Conservation (phyloP, 371 early-diverging fungal genomes). For the Enterospora canceri region DNA sequence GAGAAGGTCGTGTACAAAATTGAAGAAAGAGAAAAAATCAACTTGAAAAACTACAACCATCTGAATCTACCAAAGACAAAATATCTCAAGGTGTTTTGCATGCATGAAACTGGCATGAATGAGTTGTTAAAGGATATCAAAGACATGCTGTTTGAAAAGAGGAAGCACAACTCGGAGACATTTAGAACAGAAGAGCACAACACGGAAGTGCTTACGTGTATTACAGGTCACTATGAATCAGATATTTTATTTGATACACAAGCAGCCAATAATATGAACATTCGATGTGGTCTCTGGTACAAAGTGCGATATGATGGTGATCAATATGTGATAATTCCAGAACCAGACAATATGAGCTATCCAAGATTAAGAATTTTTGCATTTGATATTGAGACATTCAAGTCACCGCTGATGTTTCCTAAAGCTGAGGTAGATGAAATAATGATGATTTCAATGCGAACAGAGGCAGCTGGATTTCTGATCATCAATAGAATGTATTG, state of each 20-base stretch:
- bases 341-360: conserved; percentile 59
- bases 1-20: conserved; percentile 17
- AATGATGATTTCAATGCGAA: conserved; percentile 88
- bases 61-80: conserved; percentile 20
- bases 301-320: conserved; percentile 40
- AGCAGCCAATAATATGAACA: conserved; percentile 18
- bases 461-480: conserved; percentile 65
- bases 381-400: conserved; percentile 96
- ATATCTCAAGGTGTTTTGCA: conserved; percentile 37
- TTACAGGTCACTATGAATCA: conserved; percentile 45
- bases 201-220: not conserved
- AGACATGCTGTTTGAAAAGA: conserved; percentile 20
- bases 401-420: conserved; percentile 91
- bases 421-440: conserved; percentile 75
- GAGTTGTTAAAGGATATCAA: conserved; percentile 39
- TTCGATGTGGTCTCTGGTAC: conserved; percentile 55
- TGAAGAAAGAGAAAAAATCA: conserved; percentile 25
- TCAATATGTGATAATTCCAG: conserved; percentile 16
- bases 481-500: conserved; percentile 92
- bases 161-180: not conserved
- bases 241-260: conserved; percentile 46
- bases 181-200: conserved; percentile 5
- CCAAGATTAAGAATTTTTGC: conserved; percentile 79
- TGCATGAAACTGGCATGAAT: conserved; percentile 27
- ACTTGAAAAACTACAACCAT: conserved; percentile 46